These are phyloP conservation scores for Casaregolazyma lundiana DNA, from an alignment of 1,139 yeast species.

Conservation along the genomic window DNA sequence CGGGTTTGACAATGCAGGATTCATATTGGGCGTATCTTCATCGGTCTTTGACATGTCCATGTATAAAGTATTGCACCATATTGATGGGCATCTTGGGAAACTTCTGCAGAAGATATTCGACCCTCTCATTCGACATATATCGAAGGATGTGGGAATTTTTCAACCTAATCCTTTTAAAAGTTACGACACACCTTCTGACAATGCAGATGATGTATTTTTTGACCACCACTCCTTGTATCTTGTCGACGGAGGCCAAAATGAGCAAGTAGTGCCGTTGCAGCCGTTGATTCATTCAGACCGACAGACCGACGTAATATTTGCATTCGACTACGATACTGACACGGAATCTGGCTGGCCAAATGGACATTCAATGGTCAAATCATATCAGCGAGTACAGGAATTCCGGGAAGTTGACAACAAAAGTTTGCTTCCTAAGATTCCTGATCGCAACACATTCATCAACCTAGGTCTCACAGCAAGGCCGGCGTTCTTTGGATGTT, in stretches of 20 bases:
- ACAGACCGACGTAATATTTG: constrained; percentile 72
- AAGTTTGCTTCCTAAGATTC: constrained; percentile 75
- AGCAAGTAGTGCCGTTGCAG: constrained; percentile 69
- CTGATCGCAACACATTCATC: constrained; percentile 62
- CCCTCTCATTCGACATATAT: constrained; percentile 20
- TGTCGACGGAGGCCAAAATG: constrained; percentile 90
- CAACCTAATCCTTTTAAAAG: constrained; percentile 67
- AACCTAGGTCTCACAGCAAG: constrained; percentile 39
- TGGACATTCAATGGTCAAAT: constrained; percentile 52
- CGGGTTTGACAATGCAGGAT: constrained; percentile 77
- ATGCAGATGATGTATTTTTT: constrained; percentile 18
- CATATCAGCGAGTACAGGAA: constrained; percentile 48
- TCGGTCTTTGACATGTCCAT: constrained; percentile 56
- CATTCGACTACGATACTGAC: constrained; percentile 84
- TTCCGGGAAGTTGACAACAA: constrained; percentile 23
- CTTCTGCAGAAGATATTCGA: constrained; percentile 31
- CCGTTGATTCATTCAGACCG: constrained; percentile 73
- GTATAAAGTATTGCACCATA: constrained; percentile 5
- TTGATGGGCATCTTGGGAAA: constrained; percentile 19
- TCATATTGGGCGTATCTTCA: constrained; percentile 71
- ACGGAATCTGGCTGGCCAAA: constrained; percentile 64
- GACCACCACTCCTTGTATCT: constrained; percentile 47
- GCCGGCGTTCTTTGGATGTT: constrained; percentile 83
- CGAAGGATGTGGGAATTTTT: constrained; percentile 59
- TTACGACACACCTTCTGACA: constrained; percentile 10